A percentile compares a stretch with the other conserved stretches of the same genome.
Evolutionary conservation across 225 moss, liverwort and hornwort species (phyloP).

Genomic region (Rhytidiadelphus loreus): DNA sequence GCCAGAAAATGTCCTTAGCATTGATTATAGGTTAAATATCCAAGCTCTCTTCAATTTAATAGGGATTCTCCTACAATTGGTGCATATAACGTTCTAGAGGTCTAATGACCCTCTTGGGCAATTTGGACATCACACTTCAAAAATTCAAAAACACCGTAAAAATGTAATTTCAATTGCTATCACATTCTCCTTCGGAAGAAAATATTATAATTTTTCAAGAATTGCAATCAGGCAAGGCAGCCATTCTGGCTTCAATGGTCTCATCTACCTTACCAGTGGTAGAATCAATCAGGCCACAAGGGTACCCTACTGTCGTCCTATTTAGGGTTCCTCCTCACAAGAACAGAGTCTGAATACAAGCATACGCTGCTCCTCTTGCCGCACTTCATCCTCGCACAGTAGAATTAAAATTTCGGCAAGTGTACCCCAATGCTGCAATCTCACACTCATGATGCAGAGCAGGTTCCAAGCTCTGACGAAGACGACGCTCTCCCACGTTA

Average conservation of each 20-base stretch:
- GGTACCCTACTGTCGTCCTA: neutral
- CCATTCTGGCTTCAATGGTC: neutral
- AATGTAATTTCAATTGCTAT: neutral
- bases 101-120: neutral
- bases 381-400: neutral
- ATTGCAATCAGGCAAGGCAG: neutral
- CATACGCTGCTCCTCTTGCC: neutral
- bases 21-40: too few relatives aligned
- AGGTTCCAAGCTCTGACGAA: neutral
- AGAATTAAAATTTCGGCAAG: neutral
- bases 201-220: neutral
- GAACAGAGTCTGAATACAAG: neutral
- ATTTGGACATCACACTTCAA: neutral
- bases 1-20: too few relatives aligned
- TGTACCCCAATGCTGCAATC: neutral
- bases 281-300: neutral
- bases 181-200: neutral
- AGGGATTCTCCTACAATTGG: fast-evolving
- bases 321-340: neutral
- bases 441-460: neutral
- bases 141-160: neutral
- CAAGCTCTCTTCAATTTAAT: neutral
- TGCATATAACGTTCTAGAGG: neutral
- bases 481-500: neutral
- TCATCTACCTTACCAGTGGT: neutral